These are phyloP conservation scores for Globisporangium mamillatum DNA, from an alignment of 352 stramenopile species.

Conservation along the genomic window DNA sequence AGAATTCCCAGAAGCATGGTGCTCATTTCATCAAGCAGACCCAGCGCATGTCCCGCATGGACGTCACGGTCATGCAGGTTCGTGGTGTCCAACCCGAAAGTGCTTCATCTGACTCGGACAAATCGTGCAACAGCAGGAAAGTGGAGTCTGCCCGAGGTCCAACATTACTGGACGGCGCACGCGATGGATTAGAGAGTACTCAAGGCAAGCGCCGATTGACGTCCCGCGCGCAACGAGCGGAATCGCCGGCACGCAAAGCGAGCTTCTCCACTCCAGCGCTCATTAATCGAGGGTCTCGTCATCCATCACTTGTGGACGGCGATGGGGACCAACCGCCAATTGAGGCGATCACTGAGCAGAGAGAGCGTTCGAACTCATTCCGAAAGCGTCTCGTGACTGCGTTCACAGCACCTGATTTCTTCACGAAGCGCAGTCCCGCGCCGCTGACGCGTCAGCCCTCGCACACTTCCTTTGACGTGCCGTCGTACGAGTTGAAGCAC, in stretches of 20 bases:
- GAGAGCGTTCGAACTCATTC: constrained; percentile 16
- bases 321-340: background rate
- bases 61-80: constrained; percentile 23
- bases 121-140: constrained; percentile 3
- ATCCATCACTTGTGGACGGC: background rate
- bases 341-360: background rate
- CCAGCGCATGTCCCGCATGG: constrained; percentile 52
- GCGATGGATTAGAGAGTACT: background rate
- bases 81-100: background rate
- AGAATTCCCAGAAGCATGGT: constrained; percentile 73
- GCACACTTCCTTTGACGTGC: constrained; percentile 48
- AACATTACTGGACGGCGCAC: background rate
- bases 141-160: constrained; percentile 1
- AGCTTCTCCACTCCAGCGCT: constrained; percentile 1
- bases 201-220: background rate
- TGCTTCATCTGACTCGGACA: background rate
- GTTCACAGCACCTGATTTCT: background rate
- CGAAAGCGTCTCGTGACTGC: constrained; percentile 21
- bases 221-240: background rate
- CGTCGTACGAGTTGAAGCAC: constrained; percentile 53
- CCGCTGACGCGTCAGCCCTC: constrained; percentile 21
- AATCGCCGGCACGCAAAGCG: background rate
- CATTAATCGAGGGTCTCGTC: background rate
- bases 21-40: constrained; percentile 66
- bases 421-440: constrained; percentile 8